Percentiles rank a stretch among this genome's conserved stretches.
phyloP scores from a whole-genome alignment of 768 basidiomycete species.

The Collybiopsis confluens region DNA sequence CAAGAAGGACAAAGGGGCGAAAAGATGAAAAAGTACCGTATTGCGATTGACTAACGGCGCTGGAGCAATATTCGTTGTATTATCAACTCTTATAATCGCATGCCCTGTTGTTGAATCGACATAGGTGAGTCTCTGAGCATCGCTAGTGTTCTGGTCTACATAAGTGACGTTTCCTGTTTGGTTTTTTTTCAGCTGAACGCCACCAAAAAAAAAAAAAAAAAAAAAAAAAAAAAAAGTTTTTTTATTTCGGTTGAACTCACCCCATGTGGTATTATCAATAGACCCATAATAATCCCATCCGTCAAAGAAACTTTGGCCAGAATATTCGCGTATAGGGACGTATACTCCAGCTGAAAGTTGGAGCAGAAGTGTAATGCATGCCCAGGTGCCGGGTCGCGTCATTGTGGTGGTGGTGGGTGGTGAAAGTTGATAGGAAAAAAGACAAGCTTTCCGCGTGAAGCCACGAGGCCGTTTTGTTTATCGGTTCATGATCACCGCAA shows the following conservation, averaged over 20 bases:
- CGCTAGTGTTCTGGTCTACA: slow-evolving; percentile 12
- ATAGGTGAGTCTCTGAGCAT: slow-evolving; percentile 43
- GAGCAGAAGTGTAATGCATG: too few relatives aligned
- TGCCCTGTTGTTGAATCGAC: slow-evolving; percentile 47
- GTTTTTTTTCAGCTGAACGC: slow-evolving; percentile 6
- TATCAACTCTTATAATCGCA: slow-evolving; percentile 72
- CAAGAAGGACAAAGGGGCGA: too few relatives aligned
- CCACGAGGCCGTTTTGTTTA: too few relatives aligned
- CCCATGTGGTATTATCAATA: slow-evolving; percentile 41
- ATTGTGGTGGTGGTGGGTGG: too few relatives aligned
- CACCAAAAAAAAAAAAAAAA: not conserved
- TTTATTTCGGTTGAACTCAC: slow-evolving; percentile 11
- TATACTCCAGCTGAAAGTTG: slow-evolving; percentile 13
- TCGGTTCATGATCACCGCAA: too few relatives aligned
- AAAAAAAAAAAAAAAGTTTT: slow-evolving; percentile 26
- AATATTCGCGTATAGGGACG: slow-evolving; percentile 33
- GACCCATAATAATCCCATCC: slow-evolving; percentile 46
- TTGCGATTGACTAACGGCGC: slow-evolving; percentile 46
- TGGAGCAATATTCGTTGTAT: slow-evolving; percentile 45
- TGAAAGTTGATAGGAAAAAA: too few relatives aligned
- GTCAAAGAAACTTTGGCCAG: slow-evolving; percentile 45
- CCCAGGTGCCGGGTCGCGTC: too few relatives aligned
- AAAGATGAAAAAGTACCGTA: slow-evolving; percentile 37
- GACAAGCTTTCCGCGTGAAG: too few relatives aligned
- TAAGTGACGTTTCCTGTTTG: slow-evolving; percentile 23